Percentiles rank a stretch among this genome's conserved stretches.
Conservation (phyloP, 768 basidiomycete genomes). For the Chalciporus chontae region DNA sequence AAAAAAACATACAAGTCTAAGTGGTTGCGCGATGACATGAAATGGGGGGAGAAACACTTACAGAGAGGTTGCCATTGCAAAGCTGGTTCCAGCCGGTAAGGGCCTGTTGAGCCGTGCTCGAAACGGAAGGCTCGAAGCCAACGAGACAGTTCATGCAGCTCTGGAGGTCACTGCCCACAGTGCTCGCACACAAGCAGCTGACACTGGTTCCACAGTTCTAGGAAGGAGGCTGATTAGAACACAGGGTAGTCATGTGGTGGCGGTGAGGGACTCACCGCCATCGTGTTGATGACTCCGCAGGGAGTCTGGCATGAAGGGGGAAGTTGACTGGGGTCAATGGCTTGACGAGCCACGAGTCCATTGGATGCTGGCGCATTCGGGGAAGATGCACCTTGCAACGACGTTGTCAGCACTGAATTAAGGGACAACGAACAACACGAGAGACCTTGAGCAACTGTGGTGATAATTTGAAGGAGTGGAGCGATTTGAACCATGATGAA, state of each 20-base stretch:
- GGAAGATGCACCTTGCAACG: not conserved
- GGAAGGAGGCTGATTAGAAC: not conserved
- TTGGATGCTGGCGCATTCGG: not conserved
- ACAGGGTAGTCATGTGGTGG: not conserved
- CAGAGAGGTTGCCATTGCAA: conserved; percentile 18
- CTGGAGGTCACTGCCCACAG: conserved; percentile 12
- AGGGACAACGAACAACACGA: not conserved
- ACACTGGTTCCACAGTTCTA: conserved; percentile 10
- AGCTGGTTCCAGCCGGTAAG: conserved; percentile 15
- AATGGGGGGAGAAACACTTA: conserved; percentile 5
- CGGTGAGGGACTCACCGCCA: conserved; percentile 13
- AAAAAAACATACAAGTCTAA: no score
- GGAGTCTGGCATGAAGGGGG: conserved; percentile 20
- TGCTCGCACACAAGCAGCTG: conserved; percentile 12
- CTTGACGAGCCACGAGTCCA: conserved; percentile 22
- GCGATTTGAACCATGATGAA: conserved; percentile 21
- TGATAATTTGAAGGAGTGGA: conserved; percentile 11
- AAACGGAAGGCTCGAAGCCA: not conserved
- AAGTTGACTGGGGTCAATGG: conserved; percentile 1
- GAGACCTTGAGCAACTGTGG: conserved; percentile 13
- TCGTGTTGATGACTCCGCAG: conserved; percentile 17
- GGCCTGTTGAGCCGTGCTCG: conserved; percentile 5
- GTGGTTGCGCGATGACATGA: not conserved
- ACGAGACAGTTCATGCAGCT: conserved; percentile 22
- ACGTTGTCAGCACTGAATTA: not conserved